Evolutionary conservation across 768 basidiomycete species (phyloP), one percentile per base, ranked within the genome.

Genomic region (Trichaptum fuscoviolaceum): DNA sequence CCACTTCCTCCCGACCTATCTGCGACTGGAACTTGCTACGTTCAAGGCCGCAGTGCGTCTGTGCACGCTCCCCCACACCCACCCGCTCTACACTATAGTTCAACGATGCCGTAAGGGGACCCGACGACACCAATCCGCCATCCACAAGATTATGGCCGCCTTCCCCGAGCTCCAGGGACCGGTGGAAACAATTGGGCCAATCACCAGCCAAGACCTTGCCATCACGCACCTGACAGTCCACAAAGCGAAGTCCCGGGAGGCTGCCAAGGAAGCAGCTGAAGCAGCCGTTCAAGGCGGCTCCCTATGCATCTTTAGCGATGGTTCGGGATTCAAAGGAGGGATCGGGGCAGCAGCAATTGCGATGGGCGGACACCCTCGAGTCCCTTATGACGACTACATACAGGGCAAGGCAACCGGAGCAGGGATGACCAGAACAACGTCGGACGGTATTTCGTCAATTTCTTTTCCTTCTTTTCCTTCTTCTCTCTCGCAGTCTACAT

Each of bases 91-190:
- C 25, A 15, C 23, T 0, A 17, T 60, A 0, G 62, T 64, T 0
- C 60, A 58, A 0, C 7, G 27, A 0, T 20, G 64, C 0, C 0
- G 9, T 7, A 20, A 62, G 7, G 36, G 34, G 8, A 63, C 69
- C 7, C 18, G 35, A 0, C 2, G 1, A 0, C 69, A 69, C 25
- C 71, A 2, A 62, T 70, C 0, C 7, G 73, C 0, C 73, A 74
- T 10, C 10, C 63, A 0, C 66, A n/a, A n/a, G n/a, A n/a, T 74
- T 0, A 35, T 71, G 15, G 63, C 63, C 8, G 17, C 57, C 1
- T 71, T 35, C 57, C 0, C 66, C 0, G 17, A 5, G 0, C 3
- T 7, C 0, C 23, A 5, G 70, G 74, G 35, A 0, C 68, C 74
- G 18, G 7, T 52, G 0, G 0, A 64, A 0, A 25, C 17, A 3